Evolutionary conservation across 2,329 filamentous ascomycete genomes (phyloP).

Genomic region (Trichoderma arundinaceum): DNA sequence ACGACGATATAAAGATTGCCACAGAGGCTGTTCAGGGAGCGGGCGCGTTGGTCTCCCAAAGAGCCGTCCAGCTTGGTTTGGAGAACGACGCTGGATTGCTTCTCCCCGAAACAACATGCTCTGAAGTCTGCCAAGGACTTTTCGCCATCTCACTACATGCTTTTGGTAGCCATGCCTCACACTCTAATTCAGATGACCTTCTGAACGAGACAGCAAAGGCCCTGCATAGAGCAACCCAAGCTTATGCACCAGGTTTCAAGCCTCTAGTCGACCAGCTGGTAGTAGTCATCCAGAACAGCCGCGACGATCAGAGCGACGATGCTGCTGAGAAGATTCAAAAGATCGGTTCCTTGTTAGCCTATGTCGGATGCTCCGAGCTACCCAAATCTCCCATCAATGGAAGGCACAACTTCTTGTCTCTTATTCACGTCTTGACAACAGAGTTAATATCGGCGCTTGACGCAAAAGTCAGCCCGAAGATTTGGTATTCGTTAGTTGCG

Average conservation of each 20-base stretch:
- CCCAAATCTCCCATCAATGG: slow-evolving; percentile 39
- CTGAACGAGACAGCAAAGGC: slow-evolving; percentile 51
- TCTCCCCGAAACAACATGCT: slow-evolving; percentile 44
- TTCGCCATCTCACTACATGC: slow-evolving; percentile 42
- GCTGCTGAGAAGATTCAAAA: slow-evolving; percentile 42
- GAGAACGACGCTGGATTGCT: slow-evolving; percentile 38
- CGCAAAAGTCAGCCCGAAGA: slow-evolving; percentile 40
- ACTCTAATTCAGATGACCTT: slow-evolving; percentile 43
- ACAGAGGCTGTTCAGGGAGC: slow-evolving; percentile 54
- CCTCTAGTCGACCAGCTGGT: slow-evolving; percentile 43
- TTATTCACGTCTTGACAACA: slow-evolving; percentile 45
- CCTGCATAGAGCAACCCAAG: slow-evolving; percentile 47
- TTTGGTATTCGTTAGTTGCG: slow-evolving; percentile 48
- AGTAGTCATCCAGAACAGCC: slow-evolving; percentile 38
- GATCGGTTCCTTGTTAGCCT: slow-evolving; percentile 53
- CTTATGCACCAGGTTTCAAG: slow-evolving; percentile 46
- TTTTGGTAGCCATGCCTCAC: slow-evolving; percentile 35
- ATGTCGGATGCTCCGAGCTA: slow-evolving; percentile 55
- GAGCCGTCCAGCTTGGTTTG: slow-evolving; percentile 13
- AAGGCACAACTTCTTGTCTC: slow-evolving; percentile 50
- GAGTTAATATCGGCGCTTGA: slow-evolving; percentile 48
- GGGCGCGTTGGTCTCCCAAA: slow-evolving; percentile 53
- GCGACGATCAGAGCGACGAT: slow-evolving; percentile 34
- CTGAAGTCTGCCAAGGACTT: slow-evolving; percentile 47
- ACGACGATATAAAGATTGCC: slow-evolving; percentile 50